phyloP scores from a whole-genome alignment of 257 asterid genomes.

The Paraleonurus japonicus region DNA sequence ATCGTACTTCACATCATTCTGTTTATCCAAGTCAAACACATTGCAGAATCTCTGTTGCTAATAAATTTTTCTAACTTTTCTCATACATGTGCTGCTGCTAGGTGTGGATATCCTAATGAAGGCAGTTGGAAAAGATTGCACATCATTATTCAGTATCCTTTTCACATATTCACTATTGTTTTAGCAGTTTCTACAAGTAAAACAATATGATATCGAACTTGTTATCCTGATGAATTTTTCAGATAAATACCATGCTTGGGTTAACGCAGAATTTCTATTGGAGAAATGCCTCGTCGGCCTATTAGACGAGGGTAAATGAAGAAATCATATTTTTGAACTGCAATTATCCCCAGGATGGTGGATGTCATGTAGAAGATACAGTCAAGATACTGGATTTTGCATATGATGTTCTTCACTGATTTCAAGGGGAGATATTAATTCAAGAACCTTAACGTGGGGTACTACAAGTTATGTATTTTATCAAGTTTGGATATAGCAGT shows the following conservation, averaged over 20 bases:
- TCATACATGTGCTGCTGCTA: conserved; percentile 31
- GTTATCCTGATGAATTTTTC: conserved; percentile 45
- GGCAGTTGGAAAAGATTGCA: conserved; percentile 97
- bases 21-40: background rate
- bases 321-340: background rate
- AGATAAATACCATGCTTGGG: conserved; percentile 98
- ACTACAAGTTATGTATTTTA: background rate
- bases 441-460: background rate
- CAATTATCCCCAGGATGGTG: background rate
- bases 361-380: background rate
- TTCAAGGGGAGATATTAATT: background rate
- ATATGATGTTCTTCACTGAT: background rate
- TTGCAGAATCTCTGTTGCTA: background rate
- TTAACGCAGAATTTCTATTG: conserved; percentile 75
- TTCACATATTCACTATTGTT: background rate
- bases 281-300: conserved; percentile 92
- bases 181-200: conserved; percentile 5
- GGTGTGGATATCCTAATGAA: conserved; percentile 89
- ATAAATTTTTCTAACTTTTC: background rate
- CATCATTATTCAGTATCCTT: conserved; percentile 96
- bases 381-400: background rate
- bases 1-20: background rate
- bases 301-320: conserved; percentile 53
- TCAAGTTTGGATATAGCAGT: background rate
- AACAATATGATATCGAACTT: conserved; percentile 4